A percentile compares a stretch with the other conserved stretches of the same genome.
These are phyloP conservation scores for Podospora comata DNA, from an alignment of 495 filamentous ascomycete genomes.

Conservation along the genomic window DNA sequence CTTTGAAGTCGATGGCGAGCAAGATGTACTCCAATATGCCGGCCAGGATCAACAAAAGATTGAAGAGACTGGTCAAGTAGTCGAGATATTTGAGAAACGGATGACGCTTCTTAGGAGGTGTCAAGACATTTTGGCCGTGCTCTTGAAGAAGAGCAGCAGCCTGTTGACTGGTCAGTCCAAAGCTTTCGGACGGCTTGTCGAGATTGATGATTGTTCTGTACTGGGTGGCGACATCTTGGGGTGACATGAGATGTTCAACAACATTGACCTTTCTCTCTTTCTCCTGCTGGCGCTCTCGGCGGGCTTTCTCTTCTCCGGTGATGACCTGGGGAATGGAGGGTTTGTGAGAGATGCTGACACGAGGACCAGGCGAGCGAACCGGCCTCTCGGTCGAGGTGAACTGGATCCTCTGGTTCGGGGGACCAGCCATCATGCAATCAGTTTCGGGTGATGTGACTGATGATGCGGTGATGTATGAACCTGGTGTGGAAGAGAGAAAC, in stretches of 20 bases:
- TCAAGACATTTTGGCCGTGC: conserved; percentile 31
- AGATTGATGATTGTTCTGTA: conserved; percentile 31
- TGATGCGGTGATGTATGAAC: background rate
- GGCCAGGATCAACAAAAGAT: conserved; percentile 32
- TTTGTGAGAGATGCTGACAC: background rate
- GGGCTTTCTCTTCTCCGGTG: conserved; percentile 24
- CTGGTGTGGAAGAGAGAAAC: background rate
- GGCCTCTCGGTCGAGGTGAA: background rate
- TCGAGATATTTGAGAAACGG: conserved; percentile 30
- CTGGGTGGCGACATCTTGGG: conserved; percentile 23
- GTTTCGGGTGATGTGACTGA: background rate
- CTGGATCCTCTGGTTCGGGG: background rate
- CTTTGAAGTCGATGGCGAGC: conserved; percentile 33
- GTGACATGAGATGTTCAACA: conserved; percentile 32
- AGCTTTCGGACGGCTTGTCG: conserved; percentile 26
- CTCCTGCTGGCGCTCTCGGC: conserved; percentile 22
- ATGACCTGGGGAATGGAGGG: conserved; percentile 30
- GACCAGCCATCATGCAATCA: background rate
- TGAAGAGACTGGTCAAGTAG: conserved; percentile 30
- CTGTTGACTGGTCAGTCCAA: conserved; percentile 26
- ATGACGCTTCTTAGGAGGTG: conserved; percentile 31
- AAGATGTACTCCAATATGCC: conserved; percentile 34
- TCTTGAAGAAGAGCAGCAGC: conserved; percentile 23
- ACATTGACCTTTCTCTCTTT: conserved; percentile 29
- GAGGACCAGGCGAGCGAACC: background rate